Percentiles rank a stretch among this genome's conserved stretches.
These are phyloP conservation scores for Carex littledalei DNA, from an alignment of 176 grass and related monocot species.

Conservation along the genomic window DNA sequence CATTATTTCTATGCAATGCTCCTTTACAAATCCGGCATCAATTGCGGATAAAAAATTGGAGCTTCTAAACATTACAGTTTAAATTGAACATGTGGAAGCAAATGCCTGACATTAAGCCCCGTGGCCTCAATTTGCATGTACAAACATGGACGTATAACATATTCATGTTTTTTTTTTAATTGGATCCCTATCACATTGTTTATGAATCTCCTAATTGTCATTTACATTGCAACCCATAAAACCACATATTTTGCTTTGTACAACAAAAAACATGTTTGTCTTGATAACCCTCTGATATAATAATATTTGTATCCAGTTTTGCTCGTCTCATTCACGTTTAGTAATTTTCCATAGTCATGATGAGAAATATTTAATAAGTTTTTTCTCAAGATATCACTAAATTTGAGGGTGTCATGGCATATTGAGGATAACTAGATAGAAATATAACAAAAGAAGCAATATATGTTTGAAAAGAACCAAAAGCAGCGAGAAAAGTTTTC, in stretches of 20 bases:
- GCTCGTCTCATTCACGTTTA: neutral
- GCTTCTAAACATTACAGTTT: neutral
- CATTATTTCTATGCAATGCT: neutral
- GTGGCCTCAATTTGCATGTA: neutral
- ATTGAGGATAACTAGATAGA: neutral
- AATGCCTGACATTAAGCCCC: neutral
- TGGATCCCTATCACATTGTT: conserved; percentile 1
- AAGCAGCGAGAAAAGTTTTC: conserved; percentile 16
- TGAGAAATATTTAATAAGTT: neutral
- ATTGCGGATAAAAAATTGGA: neutral
- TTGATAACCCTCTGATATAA: neutral
- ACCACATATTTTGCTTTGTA: neutral
- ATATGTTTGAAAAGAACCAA: conserved; percentile 9
- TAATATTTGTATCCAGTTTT: neutral
- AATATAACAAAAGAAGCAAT: conserved; percentile 2
- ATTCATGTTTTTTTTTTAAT: neutral
- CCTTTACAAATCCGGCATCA: neutral
- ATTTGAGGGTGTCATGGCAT: neutral
- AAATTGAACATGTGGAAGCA: conserved; percentile 10
- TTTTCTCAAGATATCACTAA: neutral
- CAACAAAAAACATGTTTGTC: neutral
- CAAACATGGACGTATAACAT: conserved; percentile 10
- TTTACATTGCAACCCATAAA: conserved; percentile 8
- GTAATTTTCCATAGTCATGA: neutral
- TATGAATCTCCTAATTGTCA: conserved; percentile 9